These are phyloP conservation scores for Coemansia sp. DNA, from an alignment of 192 early-diverging fungal genomes.

Conservation along the genomic window DNA sequence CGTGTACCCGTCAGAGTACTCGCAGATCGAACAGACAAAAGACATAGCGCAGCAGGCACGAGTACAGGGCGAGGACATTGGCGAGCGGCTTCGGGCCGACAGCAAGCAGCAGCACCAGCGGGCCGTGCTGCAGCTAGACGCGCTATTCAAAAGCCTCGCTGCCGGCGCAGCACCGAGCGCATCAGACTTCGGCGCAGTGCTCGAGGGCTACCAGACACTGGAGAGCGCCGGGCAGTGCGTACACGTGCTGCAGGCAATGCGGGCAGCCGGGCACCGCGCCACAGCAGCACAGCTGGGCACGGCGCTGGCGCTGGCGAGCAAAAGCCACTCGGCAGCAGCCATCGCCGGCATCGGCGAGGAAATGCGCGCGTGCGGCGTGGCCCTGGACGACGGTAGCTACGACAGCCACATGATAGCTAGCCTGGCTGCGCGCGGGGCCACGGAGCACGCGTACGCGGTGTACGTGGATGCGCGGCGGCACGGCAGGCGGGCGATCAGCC, in stretches of 20 bases:
- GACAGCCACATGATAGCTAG: conserved; percentile 25
- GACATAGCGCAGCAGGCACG: conserved; percentile 18
- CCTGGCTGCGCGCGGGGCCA: conserved; percentile 13
- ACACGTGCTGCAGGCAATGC: conserved; percentile 36
- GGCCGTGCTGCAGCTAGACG: conserved; percentile 7
- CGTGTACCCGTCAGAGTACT: conserved; percentile 34
- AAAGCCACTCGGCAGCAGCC: not conserved
- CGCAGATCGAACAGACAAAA: conserved; percentile 23
- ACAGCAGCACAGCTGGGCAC: conserved; percentile 25
- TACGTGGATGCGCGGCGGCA: conserved; percentile 20
- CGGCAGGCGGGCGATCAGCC: not conserved
- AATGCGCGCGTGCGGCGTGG: conserved; percentile 30
- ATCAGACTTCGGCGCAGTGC: conserved; percentile 25
- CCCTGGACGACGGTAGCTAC: conserved; percentile 11
- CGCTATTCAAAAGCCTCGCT: conserved; percentile 17
- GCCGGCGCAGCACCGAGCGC: not conserved
- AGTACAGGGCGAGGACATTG: not conserved
- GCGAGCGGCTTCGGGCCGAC: conserved; percentile 6
- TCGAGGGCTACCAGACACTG: conserved; percentile 33
- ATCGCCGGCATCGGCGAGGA: conserved; percentile 31
- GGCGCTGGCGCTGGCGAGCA: conserved; percentile 22
- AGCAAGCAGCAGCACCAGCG: not conserved
- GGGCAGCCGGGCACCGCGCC: not conserved
- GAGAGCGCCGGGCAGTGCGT: conserved; percentile 10
- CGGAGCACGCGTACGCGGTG: conserved; percentile 35